Conservation (phyloP, 139 green algal species). For the Tetradesmus lagerheimii region DNA sequence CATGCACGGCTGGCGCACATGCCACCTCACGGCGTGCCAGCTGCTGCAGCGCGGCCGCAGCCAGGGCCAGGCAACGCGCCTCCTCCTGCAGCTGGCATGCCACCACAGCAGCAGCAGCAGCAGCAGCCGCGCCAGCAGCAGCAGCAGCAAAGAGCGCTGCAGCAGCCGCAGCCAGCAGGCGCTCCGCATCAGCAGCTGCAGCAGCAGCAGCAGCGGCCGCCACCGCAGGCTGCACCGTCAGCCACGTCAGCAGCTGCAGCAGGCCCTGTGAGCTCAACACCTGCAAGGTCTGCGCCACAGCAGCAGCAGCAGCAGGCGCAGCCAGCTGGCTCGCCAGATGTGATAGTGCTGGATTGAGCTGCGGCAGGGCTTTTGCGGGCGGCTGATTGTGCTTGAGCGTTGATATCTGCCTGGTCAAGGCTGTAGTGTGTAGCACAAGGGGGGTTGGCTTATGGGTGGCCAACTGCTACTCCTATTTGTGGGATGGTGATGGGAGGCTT, state of each 20-base stretch:
- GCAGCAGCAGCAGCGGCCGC: background rate
- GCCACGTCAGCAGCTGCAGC: background rate
- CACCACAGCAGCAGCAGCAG: background rate
- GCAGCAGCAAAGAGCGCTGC: background rate
- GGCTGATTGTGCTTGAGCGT: too few relatives aligned
- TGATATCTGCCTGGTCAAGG: too few relatives aligned
- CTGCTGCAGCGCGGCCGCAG: background rate
- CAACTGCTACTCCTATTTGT: too few relatives aligned
- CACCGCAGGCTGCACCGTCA: background rate
- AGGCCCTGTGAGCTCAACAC: background rate
- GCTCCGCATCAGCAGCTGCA: background rate
- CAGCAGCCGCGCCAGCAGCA: too few relatives aligned
- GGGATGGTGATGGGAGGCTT: too few relatives aligned
- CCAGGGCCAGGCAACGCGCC: background rate
- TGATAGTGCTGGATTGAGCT: background rate
- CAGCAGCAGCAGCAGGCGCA: background rate
- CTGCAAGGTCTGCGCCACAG: background rate
- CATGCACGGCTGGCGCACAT: background rate
- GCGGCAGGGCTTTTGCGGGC: background rate
- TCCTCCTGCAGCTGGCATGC: background rate
- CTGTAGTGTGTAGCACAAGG: too few relatives aligned
- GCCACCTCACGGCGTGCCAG: background rate
- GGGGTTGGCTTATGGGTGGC: too few relatives aligned
- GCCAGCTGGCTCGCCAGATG: background rate
- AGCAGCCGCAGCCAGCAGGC: slow-evolving; percentile 22